phyloP scores from a whole-genome alignment of 2,329 filamentous ascomycete genomes.

The Mariannaea sp. region DNA sequence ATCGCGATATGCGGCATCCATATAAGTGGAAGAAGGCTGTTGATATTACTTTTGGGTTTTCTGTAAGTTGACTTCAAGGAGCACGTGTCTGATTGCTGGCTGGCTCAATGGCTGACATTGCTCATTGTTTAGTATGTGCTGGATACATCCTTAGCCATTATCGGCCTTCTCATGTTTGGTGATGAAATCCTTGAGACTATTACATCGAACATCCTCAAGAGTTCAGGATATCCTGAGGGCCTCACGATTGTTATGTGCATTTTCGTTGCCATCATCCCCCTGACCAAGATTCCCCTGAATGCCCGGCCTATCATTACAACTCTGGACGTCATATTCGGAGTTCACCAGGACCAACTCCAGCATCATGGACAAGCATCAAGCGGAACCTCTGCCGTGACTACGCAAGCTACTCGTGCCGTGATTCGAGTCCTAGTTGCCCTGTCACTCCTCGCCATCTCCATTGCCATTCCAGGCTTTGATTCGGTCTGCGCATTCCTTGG shows the following conservation, averaged over 20 bases:
- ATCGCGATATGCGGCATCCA: constrained; percentile 71
- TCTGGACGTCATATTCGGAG: constrained; percentile 77
- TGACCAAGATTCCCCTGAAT: constrained; percentile 94
- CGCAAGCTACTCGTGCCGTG: constrained; percentile 54
- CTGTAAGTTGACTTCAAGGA: too few species aligned
- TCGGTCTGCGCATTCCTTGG: constrained; percentile 91
- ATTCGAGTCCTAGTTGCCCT: constrained; percentile 70
- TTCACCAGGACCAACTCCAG: constrained; percentile 57
- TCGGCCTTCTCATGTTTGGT: constrained; percentile 93
- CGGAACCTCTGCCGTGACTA: constrained; percentile 51
- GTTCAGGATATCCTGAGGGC: constrained; percentile 71
- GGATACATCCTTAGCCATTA: constrained; percentile 79
- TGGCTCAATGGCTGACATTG: constrained; percentile 9
- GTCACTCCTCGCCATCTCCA: constrained; percentile 76
- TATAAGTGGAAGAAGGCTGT: constrained; percentile 79
- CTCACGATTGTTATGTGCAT: constrained; percentile 81
- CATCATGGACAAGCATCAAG: constrained; percentile 40
- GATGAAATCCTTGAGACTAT: constrained; percentile 86
- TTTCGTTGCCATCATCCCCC: constrained; percentile 88
- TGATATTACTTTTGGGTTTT: constrained; percentile 82
- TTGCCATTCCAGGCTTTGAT: constrained; percentile 76
- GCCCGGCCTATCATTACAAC: constrained; percentile 87
- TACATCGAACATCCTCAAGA: constrained; percentile 84
- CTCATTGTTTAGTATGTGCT: constrained; percentile 67
- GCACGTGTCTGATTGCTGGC: too few species aligned